phyloP scores from a whole-genome alignment of 164 flowering plant genomes.

The Malania oleifera region DNA sequence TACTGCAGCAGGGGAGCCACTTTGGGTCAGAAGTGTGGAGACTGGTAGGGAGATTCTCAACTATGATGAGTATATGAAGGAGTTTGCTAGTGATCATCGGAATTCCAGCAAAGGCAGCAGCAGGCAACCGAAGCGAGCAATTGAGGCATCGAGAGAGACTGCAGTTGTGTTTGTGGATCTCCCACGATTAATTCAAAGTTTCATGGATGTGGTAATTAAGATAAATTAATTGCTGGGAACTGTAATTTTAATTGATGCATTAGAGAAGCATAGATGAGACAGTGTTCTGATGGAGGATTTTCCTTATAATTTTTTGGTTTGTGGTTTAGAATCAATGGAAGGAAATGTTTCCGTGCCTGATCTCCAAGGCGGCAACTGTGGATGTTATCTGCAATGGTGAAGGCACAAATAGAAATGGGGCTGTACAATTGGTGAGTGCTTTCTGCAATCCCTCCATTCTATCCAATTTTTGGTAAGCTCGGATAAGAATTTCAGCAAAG shows the following conservation, averaged over 20 bases:
- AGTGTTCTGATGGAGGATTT: too few species aligned
- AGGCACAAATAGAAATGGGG: constrained; percentile 60
- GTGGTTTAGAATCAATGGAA: constrained; percentile 79
- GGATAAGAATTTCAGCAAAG: too few species aligned
- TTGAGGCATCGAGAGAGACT: constrained; percentile 91
- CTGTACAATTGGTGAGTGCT: constrained; percentile 69
- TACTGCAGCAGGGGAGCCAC: constrained; percentile 57
- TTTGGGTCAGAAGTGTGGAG: constrained; percentile 89
- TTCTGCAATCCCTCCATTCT: neutral
- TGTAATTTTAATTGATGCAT: too few species aligned
- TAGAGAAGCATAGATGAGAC: too few species aligned
- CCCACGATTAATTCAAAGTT: constrained; percentile 63
- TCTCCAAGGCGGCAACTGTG: constrained; percentile 88
- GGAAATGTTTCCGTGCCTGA: constrained; percentile 86
- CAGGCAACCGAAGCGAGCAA: constrained; percentile 40
- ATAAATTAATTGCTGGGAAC: too few species aligned
- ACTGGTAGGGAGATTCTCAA: constrained; percentile 94
- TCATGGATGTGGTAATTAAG: constrained; percentile 95
- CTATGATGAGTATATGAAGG: constrained; percentile 80
- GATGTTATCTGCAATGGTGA: constrained; percentile 75
- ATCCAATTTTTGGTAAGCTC: too few species aligned
- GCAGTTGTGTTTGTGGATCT: constrained; percentile 75
- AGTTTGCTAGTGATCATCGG: constrained; percentile 44
- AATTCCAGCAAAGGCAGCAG: constrained; percentile 19
- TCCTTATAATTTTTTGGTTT: too few species aligned